phyloP scores from a whole-genome alignment of 257 asterid genomes.

The Cinchona pubescens region DNA sequence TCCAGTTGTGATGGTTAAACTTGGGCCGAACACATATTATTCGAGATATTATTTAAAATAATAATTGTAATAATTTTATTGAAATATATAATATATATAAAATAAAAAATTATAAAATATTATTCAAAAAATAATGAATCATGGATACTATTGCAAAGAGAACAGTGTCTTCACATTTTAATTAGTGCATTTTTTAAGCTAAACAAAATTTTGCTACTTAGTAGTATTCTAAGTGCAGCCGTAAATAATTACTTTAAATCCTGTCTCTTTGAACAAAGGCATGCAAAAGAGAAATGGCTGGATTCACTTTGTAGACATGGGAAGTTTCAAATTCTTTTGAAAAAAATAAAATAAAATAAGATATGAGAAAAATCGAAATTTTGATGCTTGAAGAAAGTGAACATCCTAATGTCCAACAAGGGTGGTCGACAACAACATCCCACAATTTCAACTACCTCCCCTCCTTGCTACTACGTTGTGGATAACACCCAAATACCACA shows the following conservation, averaged over 20 bases:
- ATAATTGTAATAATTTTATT: too few species aligned
- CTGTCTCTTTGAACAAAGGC: slow-evolving; percentile 8
- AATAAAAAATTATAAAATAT: too few species aligned
- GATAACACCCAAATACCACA: background rate
- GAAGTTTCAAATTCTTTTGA: background rate
- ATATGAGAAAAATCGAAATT: slow-evolving; percentile 36
- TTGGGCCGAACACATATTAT: too few species aligned
- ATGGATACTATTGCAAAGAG: too few species aligned
- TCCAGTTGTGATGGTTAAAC: background rate
- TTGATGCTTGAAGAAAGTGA: slow-evolving; percentile 42
- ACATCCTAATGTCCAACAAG: slow-evolving; percentile 46
- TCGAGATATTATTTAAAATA: too few species aligned
- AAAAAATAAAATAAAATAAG: background rate
- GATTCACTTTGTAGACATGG: slow-evolving; percentile 8
- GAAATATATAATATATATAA: too few species aligned
- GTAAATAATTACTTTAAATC: slow-evolving; percentile 9
- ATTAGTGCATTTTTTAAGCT: background rate
- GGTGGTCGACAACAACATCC: slow-evolving; percentile 43
- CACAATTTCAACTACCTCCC: background rate
- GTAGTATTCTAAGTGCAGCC: background rate
- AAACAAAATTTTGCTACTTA: background rate
- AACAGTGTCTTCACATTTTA: background rate
- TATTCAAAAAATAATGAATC: too few species aligned
- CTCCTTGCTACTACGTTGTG: background rate
- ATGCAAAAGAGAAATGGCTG: slow-evolving; percentile 1